Evolutionary conservation across 371 early-diverging fungal genomes (phyloP), one percentile per base, ranked within the genome.

Genomic region (Rhizopus arrhizus): DNA sequence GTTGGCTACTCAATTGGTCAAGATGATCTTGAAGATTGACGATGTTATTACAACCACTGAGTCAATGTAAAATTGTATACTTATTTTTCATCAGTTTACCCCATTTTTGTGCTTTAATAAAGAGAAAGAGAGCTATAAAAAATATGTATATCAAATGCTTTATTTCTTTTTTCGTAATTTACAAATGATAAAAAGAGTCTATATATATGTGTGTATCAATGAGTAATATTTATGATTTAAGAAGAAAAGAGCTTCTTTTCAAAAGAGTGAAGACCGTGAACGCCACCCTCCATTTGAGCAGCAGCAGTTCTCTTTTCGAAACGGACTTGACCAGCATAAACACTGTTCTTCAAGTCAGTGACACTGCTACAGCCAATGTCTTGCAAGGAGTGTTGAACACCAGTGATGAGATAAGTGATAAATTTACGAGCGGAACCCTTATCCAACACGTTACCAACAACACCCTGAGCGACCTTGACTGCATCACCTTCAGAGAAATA

Each of bases 391-490:
- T 98, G 98, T 82, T 98, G 96, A 38, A 98, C 84, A 65, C 98
- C 98, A 51, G 95, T 90, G 58, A 86, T 82, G 48, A 98, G 82
- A 78, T 97, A 97, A 13, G 89, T 86, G 49, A 95, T 67, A 65
- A 93, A 96, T 80, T 91, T 92, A 82, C 93, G 92, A 66, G 95
- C 92, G 34, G 88, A 89, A 36, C 98, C 98, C 89, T 96, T 95
- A 74, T 98, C 98, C 41, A 95, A 86, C 38, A 98, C 97, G 6
- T 93, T 90, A 40, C 98, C 98, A 43, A 95, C 86, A 42, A 94
- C 95, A 69, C 98, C 98, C 80, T 98, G 98, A n/a, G 98, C 98
- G 28, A 98, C 98, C 87, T 98, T 98, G 84, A 96, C 89, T 58
- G 85, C 87, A 84, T 95, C 95, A 38, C 86, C 85, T 76, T 98